Evolutionary conservation across 371 early-diverging fungal species (phyloP), one percentile per base, ranked within the genome.

Genomic region (Mortierella sp.): DNA sequence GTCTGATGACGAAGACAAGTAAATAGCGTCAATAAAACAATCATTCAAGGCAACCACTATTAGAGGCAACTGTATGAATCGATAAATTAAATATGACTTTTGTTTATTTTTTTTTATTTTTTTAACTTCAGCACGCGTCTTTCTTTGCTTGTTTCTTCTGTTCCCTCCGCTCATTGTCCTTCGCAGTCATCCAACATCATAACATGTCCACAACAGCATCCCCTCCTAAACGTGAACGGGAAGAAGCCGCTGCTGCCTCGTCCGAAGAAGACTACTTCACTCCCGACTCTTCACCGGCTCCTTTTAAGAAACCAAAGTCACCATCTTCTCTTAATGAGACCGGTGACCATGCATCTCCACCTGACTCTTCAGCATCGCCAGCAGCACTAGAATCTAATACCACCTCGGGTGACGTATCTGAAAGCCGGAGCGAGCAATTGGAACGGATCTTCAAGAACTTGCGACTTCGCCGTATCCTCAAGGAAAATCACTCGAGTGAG

Each of bases 401-500:
- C 7, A 28, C 43, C 6, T 21, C 67, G 10, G 36, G 33, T 0
- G 60, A 47, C n/a, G 57, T 19, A 61, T 41, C 71, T 24, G 47
- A 40, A 10, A 53, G 22, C 52, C 36, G 6, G 50, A 63, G 21
- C 38, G 75, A 74, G 33, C 81, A 75, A 41, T 57, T 80, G 45
- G 75, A 80, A 41, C 65, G 72, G 43, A 86, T 94, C 22, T 94
- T 95, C 84, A 67, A 72, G n/a, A 93, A 93, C 81, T 83, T 95
- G 80, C 86, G 93, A 33, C 86, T 96, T 57, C 90, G 94, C 15
- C 88, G 96, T 65, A 94, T 96, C 58, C 91, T 95, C 43, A 93
- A 94, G 63, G 96, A 96, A 80, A 96, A 96, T 83, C 96, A 96
- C 75, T 92, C 90, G 59, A 73, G 84, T 47, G 89, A 91, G 24